Evolutionary conservation across 2,329 filamentous ascomycete species (phyloP).

Genomic region (Exophiala mesophila): DNA sequence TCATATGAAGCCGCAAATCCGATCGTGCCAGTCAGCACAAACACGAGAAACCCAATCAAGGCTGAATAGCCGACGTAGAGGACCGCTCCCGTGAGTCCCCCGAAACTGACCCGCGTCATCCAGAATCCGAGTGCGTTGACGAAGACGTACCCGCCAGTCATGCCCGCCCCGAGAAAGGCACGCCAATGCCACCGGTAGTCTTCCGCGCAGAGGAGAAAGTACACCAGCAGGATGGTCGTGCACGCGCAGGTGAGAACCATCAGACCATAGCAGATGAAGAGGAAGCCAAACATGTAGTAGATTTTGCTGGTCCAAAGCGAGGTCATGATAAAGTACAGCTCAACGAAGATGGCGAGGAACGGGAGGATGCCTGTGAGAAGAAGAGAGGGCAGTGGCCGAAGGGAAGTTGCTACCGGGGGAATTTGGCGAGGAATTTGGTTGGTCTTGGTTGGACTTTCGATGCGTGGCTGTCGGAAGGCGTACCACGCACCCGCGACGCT

Average conservation of each 20-base stretch:
- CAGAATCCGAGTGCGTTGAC: slow-evolving; percentile 87
- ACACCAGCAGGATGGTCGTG: slow-evolving; percentile 89
- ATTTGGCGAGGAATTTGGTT: slow-evolving; percentile 99
- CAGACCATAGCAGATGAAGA: slow-evolving; percentile 94
- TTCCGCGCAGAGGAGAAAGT: slow-evolving; percentile 91
- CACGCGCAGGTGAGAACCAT: slow-evolving; percentile 95
- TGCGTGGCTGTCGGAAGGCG: slow-evolving; percentile 69
- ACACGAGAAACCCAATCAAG: slow-evolving; percentile 84
- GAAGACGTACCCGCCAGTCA: slow-evolving; percentile 88
- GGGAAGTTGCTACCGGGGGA: slow-evolving; percentile 74
- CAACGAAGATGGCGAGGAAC: slow-evolving; percentile 95
- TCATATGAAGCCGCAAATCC: slow-evolving; percentile 93
- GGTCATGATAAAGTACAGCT: slow-evolving; percentile 99
- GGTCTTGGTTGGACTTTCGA: slow-evolving; percentile 80
- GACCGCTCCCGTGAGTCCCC: slow-evolving; percentile 77
- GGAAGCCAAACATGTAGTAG: slow-evolving; percentile 99
- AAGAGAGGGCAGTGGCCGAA: slow-evolving; percentile 83
- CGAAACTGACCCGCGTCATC: slow-evolving; percentile 78
- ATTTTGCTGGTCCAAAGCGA: slow-evolving; percentile 98
- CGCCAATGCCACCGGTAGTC: slow-evolving; percentile 99
- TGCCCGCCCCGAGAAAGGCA: slow-evolving; percentile 84
- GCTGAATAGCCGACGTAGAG: slow-evolving; percentile 91
- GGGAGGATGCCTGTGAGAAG: slow-evolving; percentile 87
- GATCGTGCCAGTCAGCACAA: slow-evolving; percentile 88
- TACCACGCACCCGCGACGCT: slow-evolving; percentile 89